Conservation (phyloP, 768 basidiomycete species). For the Phanerochaete carnosa region DNA sequence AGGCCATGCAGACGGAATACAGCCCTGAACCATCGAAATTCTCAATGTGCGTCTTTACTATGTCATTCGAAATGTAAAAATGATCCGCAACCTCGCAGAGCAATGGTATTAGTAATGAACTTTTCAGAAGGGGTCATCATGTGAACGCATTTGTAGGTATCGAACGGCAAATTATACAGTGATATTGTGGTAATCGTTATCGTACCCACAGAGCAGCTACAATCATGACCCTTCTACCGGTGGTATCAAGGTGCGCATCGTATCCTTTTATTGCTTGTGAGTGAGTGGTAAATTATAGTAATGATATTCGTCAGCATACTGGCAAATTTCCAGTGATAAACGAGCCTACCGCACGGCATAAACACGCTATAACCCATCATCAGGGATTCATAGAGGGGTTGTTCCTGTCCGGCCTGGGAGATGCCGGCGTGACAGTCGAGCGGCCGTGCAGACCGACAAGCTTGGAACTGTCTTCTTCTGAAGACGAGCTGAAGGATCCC, state of each 20-base stretch:
- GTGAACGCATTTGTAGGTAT: conserved; percentile 61
- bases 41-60: conserved; percentile 33
- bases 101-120: conserved; percentile 66
- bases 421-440: conserved; percentile 44
- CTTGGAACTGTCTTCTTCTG: conserved; percentile 42
- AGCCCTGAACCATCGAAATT: conserved; percentile 52
- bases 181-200: background rate
- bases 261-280: conserved; percentile 26
- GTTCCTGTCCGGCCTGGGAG: conserved; percentile 51
- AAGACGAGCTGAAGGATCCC: conserved; percentile 38
- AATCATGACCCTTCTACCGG: conserved; percentile 51
- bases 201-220: conserved; percentile 57
- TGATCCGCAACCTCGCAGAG: conserved; percentile 41
- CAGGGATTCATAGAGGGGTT: conserved; percentile 63
- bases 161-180: too few species aligned
- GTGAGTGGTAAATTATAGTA: background rate
- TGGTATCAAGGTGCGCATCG: conserved; percentile 63
- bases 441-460: conserved; percentile 47
- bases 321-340: background rate
- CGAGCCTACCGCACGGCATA: conserved; percentile 31
- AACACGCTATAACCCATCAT: conserved; percentile 23
- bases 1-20: conserved; percentile 55
- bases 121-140: conserved; percentile 61
- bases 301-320: background rate
- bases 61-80: too few species aligned